Base-by-base conservation (phyloP, 2,329 filamentous ascomycete species). In the Graphiopsis chlorocephala region DNA sequence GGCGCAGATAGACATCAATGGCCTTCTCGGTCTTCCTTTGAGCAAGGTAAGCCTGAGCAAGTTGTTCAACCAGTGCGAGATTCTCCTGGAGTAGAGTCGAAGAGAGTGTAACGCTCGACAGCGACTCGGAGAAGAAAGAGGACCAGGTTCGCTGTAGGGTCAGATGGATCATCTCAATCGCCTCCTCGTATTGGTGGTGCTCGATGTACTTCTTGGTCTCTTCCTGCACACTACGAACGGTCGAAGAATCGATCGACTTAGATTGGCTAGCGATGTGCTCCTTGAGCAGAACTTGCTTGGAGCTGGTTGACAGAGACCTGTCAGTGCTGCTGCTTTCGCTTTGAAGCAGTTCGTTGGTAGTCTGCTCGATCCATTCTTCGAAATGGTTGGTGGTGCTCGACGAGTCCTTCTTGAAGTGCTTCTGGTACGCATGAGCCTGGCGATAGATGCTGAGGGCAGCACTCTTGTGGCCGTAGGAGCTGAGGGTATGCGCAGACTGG, bases 381-480 rank as follows among this genome's bases (percentile, higher is more conserved):
- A 84, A 77, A 67, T 82, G 78, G 26, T 75, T 74, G 61, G 80
- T 80, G 4, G 70, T 68, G 63, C 72, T 64, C 4, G 67, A 66
- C 4, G 63, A 67, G 33, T 71, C 68, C 48, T 70, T 66, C 62
- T 69, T 70, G 69, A 71, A 80, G 71, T 72, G 78, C 69, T 74
- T 77, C 70, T 75, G 76, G 67, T 76, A 72, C 4, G 68, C 67
- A 12, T 65, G 62, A 17, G 68, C 71, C 47, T 72, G 69, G 72
- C 83, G 82, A 76, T 80, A 82, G 61, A 84, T 78, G 0, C 77
- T 77, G 53, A 85, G 70, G n/a, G 82, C 80, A 57, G 78, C 74
- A 11, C 76, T 74, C 47, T 78, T 77, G 5, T 81, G 72, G 3
- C 80, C 81, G n/a, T 83, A 76, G 0, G 76, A 73, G 67, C 79